Base-by-base conservation (phyloP, 2,329 filamentous ascomycete species). In the Aaosphaeria pasadenensis region DNA sequence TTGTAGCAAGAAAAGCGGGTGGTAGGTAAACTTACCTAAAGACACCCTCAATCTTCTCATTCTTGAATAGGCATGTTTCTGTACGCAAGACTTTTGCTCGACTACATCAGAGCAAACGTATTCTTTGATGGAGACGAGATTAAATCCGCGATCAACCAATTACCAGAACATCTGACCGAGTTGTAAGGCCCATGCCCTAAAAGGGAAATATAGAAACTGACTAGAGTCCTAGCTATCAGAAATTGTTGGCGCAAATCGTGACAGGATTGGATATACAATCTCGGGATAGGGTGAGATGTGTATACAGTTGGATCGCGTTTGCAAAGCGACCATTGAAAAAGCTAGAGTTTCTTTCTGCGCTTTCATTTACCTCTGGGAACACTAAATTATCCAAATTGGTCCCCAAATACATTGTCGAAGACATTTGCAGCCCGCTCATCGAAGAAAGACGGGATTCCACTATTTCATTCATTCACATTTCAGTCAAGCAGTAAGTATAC, bases 341-440 rank as follows among this genome's bases (percentile, higher is more conserved):
- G 32, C 40, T 47, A 1, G 50, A 56, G 13, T 44, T 56, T 9
- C 45, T 56, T 6, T 53, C 51, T 9, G 53, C 50, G 6, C 39
- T 53, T 5, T 48, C 51, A 7, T 54, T 66, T 17, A 43, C 56
- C 30, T 39, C 50, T 38, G 53, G 42, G 11, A 46, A 47, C 13
- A 13, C 44, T 7, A 31, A 48, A 30, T 35, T 49, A 9, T 17
- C 28, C 11, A 36, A 36, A n/a, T 17, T 45, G 6, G 43, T 43
- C 9, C 48, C 47, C 28, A 30, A 36, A 7, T 52, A 51, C 28
- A 46, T 52, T 9, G 30, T 54, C 17, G 17, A 24, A 6, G 52
- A 52, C 13, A 39, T 50, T 5, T 56, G 52, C 32, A 43, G 51
- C 35, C 52, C 52, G n/a, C 44, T 56, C 11, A 36, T 56, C 5